Evolutionary conservation across 495 filamentous ascomycete genomes (phyloP).

Genomic region (Aspergillus carlsbadensis): DNA sequence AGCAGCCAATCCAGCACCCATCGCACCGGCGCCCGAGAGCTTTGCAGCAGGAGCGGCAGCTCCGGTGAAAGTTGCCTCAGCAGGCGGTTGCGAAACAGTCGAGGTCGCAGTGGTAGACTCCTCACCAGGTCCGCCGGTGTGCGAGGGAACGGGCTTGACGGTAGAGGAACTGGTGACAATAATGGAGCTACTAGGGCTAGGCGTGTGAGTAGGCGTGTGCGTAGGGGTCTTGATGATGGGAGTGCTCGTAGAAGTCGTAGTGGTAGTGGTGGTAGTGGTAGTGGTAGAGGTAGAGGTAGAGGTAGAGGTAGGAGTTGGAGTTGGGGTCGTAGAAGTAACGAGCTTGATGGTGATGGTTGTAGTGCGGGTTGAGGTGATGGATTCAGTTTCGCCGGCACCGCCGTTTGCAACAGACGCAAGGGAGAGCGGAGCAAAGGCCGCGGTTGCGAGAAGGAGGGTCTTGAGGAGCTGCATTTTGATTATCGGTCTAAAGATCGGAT

Average conservation of each 20-base stretch:
- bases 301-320: slow-evolving; percentile 20
- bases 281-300: slow-evolving; percentile 14
- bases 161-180: slow-evolving; percentile 16
- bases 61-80: slow-evolving; percentile 23
- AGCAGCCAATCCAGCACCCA: slow-evolving; percentile 39
- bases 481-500: not conserved
- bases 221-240: slow-evolving; percentile 14
- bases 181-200: not conserved
- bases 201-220: not conserved
- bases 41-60: slow-evolving; percentile 32
- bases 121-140: slow-evolving; percentile 13
- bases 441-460: slow-evolving; percentile 29
- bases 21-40: slow-evolving; percentile 36
- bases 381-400: slow-evolving; percentile 16
- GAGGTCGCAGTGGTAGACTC: slow-evolving; percentile 22
- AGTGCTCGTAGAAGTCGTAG: slow-evolving; percentile 4
- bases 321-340: slow-evolving; percentile 30
- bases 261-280: slow-evolving; percentile 7
- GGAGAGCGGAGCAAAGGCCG: slow-evolving; percentile 34
- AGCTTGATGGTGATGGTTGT: slow-evolving; percentile 36
- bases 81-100: slow-evolving; percentile 19
- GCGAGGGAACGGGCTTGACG: slow-evolving; percentile 22
- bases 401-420: slow-evolving; percentile 29
- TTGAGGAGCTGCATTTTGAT: slow-evolving; percentile 27
- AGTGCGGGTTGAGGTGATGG: slow-evolving; percentile 15